Evolutionary conservation across 176 grass and related monocot genomes (phyloP).

Genomic region (Aegilops bicornis): DNA sequence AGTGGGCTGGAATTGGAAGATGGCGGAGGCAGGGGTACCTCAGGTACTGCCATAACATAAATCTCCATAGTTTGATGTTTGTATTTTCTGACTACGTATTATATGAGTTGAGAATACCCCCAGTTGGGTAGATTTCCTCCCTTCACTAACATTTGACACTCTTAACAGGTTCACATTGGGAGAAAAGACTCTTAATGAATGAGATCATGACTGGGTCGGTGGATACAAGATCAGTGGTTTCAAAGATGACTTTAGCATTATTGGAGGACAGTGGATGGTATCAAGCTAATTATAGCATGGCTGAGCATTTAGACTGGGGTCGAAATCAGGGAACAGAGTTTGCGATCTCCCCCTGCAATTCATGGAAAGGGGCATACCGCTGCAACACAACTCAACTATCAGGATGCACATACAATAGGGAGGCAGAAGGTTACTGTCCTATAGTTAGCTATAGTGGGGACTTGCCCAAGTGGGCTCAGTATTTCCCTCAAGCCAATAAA

Average conservation of each 20-base stretch:
- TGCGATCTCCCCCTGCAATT: slow-evolving; percentile 77
- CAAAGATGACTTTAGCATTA: slow-evolving; percentile 98
- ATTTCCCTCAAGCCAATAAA: slow-evolving; percentile 97
- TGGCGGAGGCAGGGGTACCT: slow-evolving; percentile 95
- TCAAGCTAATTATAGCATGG: slow-evolving; percentile 99
- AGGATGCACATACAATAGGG: slow-evolving; percentile 98
- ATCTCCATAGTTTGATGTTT: not conserved
- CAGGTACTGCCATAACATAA: slow-evolving; percentile 55
- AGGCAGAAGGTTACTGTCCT: slow-evolving; percentile 99
- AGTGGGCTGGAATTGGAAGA: slow-evolving; percentile 98
- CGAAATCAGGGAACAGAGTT: slow-evolving; percentile 95
- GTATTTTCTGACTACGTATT: not conserved
- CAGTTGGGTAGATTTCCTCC: not conserved
- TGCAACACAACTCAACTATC: slow-evolving; percentile 96
- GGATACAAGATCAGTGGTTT: slow-evolving; percentile 95
- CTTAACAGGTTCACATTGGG: slow-evolving; percentile 89
- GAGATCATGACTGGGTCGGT: slow-evolving; percentile 99
- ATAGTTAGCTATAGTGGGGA: slow-evolving; percentile 98
- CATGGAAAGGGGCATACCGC: slow-evolving; percentile 88
- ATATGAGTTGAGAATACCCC: slow-evolving; percentile 12
- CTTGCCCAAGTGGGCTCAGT: slow-evolving; percentile 94
- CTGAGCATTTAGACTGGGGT: slow-evolving; percentile 93
- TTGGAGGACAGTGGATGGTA: slow-evolving; percentile 99
- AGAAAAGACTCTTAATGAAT: slow-evolving; percentile 99
- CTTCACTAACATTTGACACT: slow-evolving; percentile 13